Evolutionary conservation across 768 basidiomycete species (phyloP).

Genomic region (Hypholoma sublateritium): DNA sequence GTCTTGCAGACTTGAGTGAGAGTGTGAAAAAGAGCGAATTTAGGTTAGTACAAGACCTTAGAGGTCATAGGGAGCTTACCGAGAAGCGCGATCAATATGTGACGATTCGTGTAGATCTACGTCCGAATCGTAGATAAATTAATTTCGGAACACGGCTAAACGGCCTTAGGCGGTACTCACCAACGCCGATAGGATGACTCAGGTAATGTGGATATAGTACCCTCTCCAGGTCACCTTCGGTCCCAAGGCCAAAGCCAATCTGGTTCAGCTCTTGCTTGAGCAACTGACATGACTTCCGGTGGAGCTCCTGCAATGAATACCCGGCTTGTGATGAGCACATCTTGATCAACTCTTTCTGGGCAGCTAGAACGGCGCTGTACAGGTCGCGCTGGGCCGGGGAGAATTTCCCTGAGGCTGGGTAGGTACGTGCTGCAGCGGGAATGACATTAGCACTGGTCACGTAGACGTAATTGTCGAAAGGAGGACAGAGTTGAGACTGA

Average conservation of each 20-base stretch:
- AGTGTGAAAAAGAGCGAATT: not conserved
- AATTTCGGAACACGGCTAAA: not conserved
- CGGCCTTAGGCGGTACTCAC: constrained; percentile 35
- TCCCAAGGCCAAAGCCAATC: constrained; percentile 64
- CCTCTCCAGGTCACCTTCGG: constrained; percentile 61
- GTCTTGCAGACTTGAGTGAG: constrained; percentile 47
- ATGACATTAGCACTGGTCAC: constrained; percentile 1
- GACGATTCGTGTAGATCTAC: constrained; percentile 88
- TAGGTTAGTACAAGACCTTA: not conserved
- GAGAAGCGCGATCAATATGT: constrained; percentile 51
- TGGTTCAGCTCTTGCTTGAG: constrained; percentile 74
- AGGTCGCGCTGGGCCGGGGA: constrained; percentile 79
- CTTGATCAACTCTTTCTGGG: constrained; percentile 64
- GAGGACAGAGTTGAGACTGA: constrained; percentile 30
- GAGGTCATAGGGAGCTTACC: constrained; percentile 36
- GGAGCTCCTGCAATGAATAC: constrained; percentile 73
- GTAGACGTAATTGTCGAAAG: not conserved
- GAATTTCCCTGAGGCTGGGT: constrained; percentile 82
- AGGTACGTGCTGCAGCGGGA: constrained; percentile 70
- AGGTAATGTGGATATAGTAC: constrained; percentile 91
- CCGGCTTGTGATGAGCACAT: constrained; percentile 58
- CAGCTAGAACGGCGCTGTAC: constrained; percentile 75
- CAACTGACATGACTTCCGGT: constrained; percentile 66
- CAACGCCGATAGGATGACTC: constrained; percentile 90
- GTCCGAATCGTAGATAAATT: constrained; percentile 5